Conservation (phyloP, 371 early-diverging fungal genomes). For the Coemansia sp. region DNA sequence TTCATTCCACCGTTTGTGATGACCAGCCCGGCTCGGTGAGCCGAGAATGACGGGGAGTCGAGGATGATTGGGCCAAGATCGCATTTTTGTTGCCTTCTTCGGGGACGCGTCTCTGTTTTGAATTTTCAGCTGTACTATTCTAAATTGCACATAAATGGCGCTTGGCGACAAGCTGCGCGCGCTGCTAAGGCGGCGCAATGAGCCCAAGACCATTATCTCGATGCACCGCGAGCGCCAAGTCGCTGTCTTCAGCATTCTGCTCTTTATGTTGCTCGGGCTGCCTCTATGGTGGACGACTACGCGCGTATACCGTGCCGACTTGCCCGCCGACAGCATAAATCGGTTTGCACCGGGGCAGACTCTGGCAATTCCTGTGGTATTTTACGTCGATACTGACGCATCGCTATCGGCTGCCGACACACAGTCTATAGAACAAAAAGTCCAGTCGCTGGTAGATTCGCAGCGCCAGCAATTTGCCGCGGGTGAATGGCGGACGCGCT, state of each 20-base stretch:
- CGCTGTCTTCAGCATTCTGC: slow-evolving; percentile 31
- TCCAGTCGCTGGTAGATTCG: slow-evolving; percentile 8
- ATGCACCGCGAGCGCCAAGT: slow-evolving; percentile 36
- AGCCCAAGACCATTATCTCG: slow-evolving; percentile 25
- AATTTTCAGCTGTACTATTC: too few species aligned
- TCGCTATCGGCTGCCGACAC: not conserved
- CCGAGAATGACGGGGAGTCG: too few species aligned
- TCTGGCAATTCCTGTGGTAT: slow-evolving; percentile 16
- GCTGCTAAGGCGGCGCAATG: slow-evolving; percentile 16
- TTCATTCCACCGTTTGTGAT: too few species aligned
- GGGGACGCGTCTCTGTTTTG: too few species aligned
- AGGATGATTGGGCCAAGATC: too few species aligned
- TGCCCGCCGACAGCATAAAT: slow-evolving; percentile 57
- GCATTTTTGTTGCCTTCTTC: too few species aligned
- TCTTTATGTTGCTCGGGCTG: slow-evolving; percentile 67
- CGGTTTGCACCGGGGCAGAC: slow-evolving; percentile 8
- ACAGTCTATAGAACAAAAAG: slow-evolving; percentile 1
- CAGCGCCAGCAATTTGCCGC: slow-evolving; percentile 4
- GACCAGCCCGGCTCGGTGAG: too few species aligned
- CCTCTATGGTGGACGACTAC: slow-evolving; percentile 95
- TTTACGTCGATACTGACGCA: slow-evolving; percentile 26
- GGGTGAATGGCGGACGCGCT: slow-evolving; percentile 19
- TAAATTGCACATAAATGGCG: slow-evolving; percentile 2
- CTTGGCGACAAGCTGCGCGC: slow-evolving; percentile 24
- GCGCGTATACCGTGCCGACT: slow-evolving; percentile 80